Conservation (phyloP, 1,139 yeast species). For the Hansenula anomala region DNA sequence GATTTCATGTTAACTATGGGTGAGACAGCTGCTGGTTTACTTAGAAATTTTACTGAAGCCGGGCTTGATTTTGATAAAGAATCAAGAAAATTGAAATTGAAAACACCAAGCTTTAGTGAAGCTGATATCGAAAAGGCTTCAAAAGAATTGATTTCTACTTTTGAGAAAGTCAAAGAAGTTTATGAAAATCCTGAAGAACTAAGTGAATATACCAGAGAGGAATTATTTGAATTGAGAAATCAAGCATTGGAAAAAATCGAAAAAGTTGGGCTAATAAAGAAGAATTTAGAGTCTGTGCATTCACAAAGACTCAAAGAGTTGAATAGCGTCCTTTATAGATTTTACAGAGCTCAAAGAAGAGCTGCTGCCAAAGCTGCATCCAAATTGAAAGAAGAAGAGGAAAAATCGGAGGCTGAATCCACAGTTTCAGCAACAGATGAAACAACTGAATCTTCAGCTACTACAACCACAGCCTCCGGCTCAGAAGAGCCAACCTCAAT, state of each 20-base stretch:
- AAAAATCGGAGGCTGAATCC: slow-evolving; percentile 21
- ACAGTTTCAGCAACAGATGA: background rate
- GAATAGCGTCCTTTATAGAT: slow-evolving; percentile 31
- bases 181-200: slow-evolving; percentile 27
- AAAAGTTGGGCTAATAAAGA: slow-evolving; percentile 31
- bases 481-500: background rate
- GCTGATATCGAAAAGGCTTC: slow-evolving; percentile 33
- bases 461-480: background rate
- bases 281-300: slow-evolving; percentile 35
- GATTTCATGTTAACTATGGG: slow-evolving; percentile 40
- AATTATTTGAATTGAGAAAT: slow-evolving; percentile 33
- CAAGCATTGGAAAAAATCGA: slow-evolving; percentile 31
- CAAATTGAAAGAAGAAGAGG: slow-evolving; percentile 23
- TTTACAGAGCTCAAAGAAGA: slow-evolving; percentile 30
- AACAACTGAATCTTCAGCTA: background rate
- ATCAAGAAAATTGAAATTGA: slow-evolving; percentile 34
- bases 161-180: slow-evolving; percentile 35
- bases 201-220: slow-evolving; percentile 28
- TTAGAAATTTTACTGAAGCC: slow-evolving; percentile 36
- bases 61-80: slow-evolving; percentile 48
- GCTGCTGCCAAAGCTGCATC: slow-evolving; percentile 29
- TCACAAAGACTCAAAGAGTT: slow-evolving; percentile 35
- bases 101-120: slow-evolving; percentile 23
- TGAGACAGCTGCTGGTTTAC: slow-evolving; percentile 36
- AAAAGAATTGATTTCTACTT: slow-evolving; percentile 30